Percentiles rank a stretch among this genome's conserved stretches.
phyloP scores from a whole-genome alignment of 2,329 filamentous ascomycete species.

The Calcarisporium arbuscula region DNA sequence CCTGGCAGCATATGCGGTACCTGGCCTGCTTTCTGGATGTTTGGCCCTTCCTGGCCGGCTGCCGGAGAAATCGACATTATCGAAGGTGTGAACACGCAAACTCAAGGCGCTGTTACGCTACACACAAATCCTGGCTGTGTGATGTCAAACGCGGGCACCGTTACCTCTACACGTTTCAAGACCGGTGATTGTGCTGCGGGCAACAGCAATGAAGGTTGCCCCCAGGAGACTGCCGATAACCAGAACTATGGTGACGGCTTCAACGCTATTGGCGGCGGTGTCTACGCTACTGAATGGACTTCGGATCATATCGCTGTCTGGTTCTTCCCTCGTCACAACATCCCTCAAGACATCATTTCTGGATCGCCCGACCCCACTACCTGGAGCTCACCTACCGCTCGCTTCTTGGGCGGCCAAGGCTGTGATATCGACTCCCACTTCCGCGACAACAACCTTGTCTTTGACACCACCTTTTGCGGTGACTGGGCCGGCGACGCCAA shows the following conservation, averaged over 20 bases:
- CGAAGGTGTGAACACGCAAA: conserved; percentile 64
- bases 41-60: conserved; percentile 64
- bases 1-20: conserved; percentile 64
- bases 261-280: conserved; percentile 62
- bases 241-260: conserved; percentile 62
- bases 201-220: conserved; percentile 52
- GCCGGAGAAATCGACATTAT: conserved; percentile 75
- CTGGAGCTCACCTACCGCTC: conserved; percentile 66
- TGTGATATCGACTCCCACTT: conserved; percentile 72
- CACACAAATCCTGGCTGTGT: conserved; percentile 58
- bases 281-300: conserved; percentile 76
- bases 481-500: conserved; percentile 65
- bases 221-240: conserved; percentile 42
- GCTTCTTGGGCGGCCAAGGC: conserved; percentile 57
- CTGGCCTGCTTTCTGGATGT: conserved; percentile 69
- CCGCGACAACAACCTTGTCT: conserved; percentile 65
- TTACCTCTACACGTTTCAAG: conserved; percentile 38
- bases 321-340: conserved; percentile 65
- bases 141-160: conserved; percentile 43
- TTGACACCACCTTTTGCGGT: conserved; percentile 82
- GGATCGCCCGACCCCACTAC: conserved; percentile 55
- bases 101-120: conserved; percentile 57
- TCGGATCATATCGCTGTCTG: conserved; percentile 65
- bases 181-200: conserved; percentile 51
- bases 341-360: conserved; percentile 57